Percentiles rank a stretch among this genome's conserved stretches.
phyloP scores from a whole-genome alignment of 306 rosid genomes.

The Trichosanthes cucumerina region DNA sequence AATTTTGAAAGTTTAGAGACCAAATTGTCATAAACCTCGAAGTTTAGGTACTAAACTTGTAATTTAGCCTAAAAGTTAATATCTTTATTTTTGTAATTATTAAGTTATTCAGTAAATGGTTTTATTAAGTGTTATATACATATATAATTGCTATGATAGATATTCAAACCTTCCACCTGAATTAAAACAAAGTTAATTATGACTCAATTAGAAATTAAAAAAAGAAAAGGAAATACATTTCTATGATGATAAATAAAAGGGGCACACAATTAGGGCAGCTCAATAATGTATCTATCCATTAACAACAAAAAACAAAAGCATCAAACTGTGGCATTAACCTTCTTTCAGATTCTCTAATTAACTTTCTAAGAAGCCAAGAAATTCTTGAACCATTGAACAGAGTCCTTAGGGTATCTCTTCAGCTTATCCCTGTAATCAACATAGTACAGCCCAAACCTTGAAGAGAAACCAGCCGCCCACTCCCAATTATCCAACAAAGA shows the following conservation, averaged over 20 bases:
- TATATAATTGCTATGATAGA: too few species aligned
- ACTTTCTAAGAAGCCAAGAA: conserved; percentile 39
- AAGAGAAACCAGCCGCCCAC: conserved; percentile 62
- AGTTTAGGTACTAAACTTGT: too few species aligned
- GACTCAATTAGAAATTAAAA: too few species aligned
- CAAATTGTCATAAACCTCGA: too few species aligned
- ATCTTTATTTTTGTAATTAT: too few species aligned
- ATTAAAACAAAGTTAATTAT: too few species aligned
- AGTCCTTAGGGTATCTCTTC: conserved; percentile 81
- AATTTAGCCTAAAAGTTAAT: too few species aligned
- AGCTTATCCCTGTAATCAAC: conserved; percentile 59
- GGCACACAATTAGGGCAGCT: not conserved
- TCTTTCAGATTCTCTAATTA: not conserved
- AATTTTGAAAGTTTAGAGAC: too few species aligned
- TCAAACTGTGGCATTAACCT: not conserved
- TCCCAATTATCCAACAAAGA: conserved; percentile 79
- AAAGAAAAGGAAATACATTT: not conserved
- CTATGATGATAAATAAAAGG: not conserved
- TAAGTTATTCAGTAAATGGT: too few species aligned
- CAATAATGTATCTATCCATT: not conserved
- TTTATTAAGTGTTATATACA: too few species aligned
- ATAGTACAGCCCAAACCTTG: conserved; percentile 70
- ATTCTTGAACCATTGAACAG: conserved; percentile 61
- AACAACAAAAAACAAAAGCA: not conserved
- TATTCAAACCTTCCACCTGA: too few species aligned